Percentiles rank a stretch among this genome's conserved stretches.
Conservation (phyloP, 495 filamentous ascomycete genomes). For the Penicillium robsamsonii region DNA sequence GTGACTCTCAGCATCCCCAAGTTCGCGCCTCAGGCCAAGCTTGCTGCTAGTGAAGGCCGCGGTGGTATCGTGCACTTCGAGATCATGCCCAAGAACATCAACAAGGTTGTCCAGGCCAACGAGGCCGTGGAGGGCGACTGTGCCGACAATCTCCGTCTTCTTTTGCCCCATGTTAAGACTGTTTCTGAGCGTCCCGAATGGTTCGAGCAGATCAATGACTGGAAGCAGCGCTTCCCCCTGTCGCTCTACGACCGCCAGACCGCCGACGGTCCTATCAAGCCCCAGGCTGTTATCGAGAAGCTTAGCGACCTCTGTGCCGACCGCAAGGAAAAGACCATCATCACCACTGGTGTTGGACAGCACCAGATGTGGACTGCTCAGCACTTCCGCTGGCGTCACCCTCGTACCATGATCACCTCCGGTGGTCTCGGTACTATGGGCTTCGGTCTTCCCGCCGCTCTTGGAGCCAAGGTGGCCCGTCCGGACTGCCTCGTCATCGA, state of each 20-base stretch:
- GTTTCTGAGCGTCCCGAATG: conserved; percentile 70
- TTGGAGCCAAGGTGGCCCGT: conserved; percentile 88
- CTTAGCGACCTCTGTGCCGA: conserved; percentile 71
- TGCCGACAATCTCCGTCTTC: conserved; percentile 62
- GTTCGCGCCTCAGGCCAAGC: conserved; percentile 57
- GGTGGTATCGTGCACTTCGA: conserved; percentile 66
- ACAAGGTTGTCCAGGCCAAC: conserved; percentile 62
- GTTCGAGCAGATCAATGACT: conserved; percentile 83
- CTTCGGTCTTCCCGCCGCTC: conserved; percentile 85
- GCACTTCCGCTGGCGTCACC: conserved; percentile 88
- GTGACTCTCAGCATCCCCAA: conserved; percentile 53
- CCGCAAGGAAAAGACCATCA: conserved; percentile 77
- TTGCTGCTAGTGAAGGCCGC: conserved; percentile 54
- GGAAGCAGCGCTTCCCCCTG: conserved; percentile 85
- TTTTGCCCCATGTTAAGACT: conserved; percentile 66
- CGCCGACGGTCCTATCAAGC: conserved; percentile 75
- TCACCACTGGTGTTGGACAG: conserved; percentile 90
- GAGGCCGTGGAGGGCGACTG: conserved; percentile 63
- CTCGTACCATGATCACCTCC: conserved; percentile 87
- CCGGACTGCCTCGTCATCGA: conserved; percentile 87
- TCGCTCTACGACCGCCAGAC: conserved; percentile 69
- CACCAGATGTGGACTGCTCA: conserved; percentile 99
- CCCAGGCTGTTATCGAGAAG: conserved; percentile 82
- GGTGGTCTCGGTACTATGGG: conserved; percentile 96
- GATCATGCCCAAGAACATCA: conserved; percentile 64